Base-by-base conservation (phyloP, 306 rosid genomes). In the Rubus parviflorus region DNA sequence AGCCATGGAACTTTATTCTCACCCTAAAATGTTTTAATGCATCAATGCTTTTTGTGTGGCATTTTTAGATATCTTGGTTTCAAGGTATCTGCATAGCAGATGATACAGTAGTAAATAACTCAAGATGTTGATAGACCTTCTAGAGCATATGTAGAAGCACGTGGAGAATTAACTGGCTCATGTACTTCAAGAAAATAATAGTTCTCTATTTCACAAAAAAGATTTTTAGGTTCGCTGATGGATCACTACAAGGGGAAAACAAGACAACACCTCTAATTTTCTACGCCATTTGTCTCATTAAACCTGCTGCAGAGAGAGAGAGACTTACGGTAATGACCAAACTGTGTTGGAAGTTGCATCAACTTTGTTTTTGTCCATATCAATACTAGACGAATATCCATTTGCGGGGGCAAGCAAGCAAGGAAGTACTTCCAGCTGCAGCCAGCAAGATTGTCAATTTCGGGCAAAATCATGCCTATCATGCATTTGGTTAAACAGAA, bases 301-400 rank as follows among this genome's bases (percentile, higher is more conserved):
- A 23, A 52, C 58, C 58, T 2, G 22, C 58, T 17, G 58, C 58
- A 72, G 60, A 51, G 72, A 75, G 51, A 86, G 56, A 35, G 75
- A 76, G 19, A 88, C 98, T 88, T 90, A 94, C 98, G 97, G 98
- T 72, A 94, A 84, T 75, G 93, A 88, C 97, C 97, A 92, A 81
- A 94, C 90, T 70, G 90, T 88, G 83, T 83, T 90, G 86, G 88
- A 83, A 80, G 78, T 81, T 82, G 79, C 85, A 66, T 89, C 91
- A 73, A 75, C 83, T 9, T 79, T 87, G 60, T 85, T 74, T 69
- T 76, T 67, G 75, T 48, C 84, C 43, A 4, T 54, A 81, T 78
- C 74, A 70, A 3, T 66, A 54, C 52, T 78, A 42, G 86, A 81
- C 47, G 76, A 54, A 80, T 51, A 25, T 71, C 83, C 96, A 73